Evolutionary conservation across 1,284 basidiomycete genomes (phyloP).

Genomic region (Cryptococcus sp.): DNA sequence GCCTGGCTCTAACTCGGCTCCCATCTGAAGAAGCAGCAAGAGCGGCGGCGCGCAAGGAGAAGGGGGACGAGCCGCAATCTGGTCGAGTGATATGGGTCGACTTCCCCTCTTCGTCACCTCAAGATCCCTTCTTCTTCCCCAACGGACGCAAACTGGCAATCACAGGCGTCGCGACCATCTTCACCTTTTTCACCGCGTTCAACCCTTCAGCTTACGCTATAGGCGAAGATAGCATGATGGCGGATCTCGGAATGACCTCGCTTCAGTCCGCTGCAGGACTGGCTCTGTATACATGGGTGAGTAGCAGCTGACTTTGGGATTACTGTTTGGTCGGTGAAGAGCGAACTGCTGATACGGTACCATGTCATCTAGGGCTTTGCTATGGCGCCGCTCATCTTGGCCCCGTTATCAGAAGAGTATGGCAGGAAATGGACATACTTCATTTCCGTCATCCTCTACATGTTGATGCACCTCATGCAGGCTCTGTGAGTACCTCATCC

Average conservation of each 20-base stretch:
- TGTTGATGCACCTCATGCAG: conserved; percentile 64
- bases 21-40: neutral
- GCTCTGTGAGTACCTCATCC: conserved; percentile 59
- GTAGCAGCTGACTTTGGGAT: conserved; percentile 1
- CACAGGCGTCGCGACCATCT: conserved; percentile 62
- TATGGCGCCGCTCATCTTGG: conserved; percentile 67
- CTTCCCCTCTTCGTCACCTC: conserved; percentile 59
- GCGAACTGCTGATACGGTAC: conserved; percentile 16
- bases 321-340: neutral
- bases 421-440: conserved; percentile 71
- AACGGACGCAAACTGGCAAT: conserved; percentile 62
- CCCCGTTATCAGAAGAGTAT: conserved; percentile 76
- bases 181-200: conserved; percentile 63
- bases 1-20: neutral
- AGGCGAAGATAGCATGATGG: conserved; percentile 64
- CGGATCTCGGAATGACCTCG: conserved; percentile 64
- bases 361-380: conserved; percentile 62
- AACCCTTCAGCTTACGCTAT: conserved; percentile 62
- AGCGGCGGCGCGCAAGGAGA: neutral
- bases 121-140: conserved; percentile 63
- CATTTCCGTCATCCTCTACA: conserved; percentile 61
- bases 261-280: conserved; percentile 65
- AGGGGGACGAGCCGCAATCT: neutral
- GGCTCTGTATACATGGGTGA: conserved; percentile 60
- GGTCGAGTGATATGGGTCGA: conserved; percentile 59